phyloP scores from a whole-genome alignment of 768 basidiomycete species.

The Trametes elegans region DNA sequence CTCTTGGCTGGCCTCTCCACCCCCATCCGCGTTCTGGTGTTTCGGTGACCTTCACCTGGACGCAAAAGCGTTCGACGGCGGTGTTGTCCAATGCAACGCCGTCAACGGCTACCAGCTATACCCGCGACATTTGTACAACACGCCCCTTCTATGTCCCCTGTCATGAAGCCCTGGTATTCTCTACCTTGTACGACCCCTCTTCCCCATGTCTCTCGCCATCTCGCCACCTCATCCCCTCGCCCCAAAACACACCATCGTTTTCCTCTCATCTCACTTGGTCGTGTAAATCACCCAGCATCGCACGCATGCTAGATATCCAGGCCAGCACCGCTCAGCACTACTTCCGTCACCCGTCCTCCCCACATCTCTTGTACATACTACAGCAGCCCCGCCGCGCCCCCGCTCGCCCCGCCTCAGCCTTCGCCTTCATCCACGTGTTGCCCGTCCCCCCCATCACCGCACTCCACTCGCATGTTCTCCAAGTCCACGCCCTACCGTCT shows the following conservation, averaged over 20 bases:
- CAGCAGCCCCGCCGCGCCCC: background rate
- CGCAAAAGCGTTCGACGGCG: background rate
- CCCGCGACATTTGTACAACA: background rate
- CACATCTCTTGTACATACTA: conserved; percentile 12
- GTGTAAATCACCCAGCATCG: background rate
- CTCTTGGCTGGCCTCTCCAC: background rate
- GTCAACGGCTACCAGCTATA: background rate
- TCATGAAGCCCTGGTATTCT: too few relatives aligned
- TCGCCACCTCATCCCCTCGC: background rate
- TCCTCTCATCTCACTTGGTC: background rate
- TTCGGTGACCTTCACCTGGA: too few relatives aligned
- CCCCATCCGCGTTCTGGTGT: background rate
- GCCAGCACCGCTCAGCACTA: background rate
- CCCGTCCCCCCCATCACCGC: background rate
- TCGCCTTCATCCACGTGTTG: background rate
- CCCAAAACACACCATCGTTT: too few relatives aligned
- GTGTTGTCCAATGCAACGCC: background rate
- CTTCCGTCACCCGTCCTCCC: background rate
- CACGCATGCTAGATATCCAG: background rate
- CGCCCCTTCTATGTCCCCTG: background rate
- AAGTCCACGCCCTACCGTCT: background rate
- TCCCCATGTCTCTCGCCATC: background rate
- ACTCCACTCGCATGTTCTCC: background rate
- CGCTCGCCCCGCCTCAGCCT: background rate
- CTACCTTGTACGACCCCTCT: too few relatives aligned